These are phyloP conservation scores for Linum tenue DNA, from an alignment of 345 rosid genomes.

Conservation along the genomic window DNA sequence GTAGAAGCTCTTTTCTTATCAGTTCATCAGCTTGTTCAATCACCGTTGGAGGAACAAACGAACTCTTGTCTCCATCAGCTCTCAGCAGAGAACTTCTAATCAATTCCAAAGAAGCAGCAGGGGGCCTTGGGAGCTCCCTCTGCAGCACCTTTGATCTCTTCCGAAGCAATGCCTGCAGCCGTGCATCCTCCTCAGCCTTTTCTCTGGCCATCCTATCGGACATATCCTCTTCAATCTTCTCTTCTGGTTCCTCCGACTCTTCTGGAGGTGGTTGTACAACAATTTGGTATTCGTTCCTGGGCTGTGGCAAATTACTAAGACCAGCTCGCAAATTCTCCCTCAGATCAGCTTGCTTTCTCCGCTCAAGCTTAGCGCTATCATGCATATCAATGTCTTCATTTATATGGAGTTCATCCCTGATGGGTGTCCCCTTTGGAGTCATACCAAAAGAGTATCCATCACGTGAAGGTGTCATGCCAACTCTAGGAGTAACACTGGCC, in stretches of 20 bases:
- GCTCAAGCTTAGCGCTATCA: slow-evolving; percentile 70
- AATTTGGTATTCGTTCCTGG: slow-evolving; percentile 90
- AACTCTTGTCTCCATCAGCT: slow-evolving; percentile 83
- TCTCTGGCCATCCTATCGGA: slow-evolving; percentile 83
- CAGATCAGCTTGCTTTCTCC: slow-evolving; percentile 65
- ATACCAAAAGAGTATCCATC: slow-evolving; percentile 67
- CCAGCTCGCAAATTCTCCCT: slow-evolving; percentile 69
- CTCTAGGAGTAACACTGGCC: slow-evolving; percentile 72
- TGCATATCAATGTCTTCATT: slow-evolving; percentile 84
- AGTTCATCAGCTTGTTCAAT: slow-evolving; percentile 90
- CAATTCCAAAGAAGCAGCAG: slow-evolving; percentile 76
- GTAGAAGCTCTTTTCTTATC: slow-evolving; percentile 68
- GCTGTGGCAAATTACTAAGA: slow-evolving; percentile 77
- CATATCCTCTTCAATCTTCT: slow-evolving; percentile 98
- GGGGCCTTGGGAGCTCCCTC: slow-evolving; percentile 95
- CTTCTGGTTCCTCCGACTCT: slow-evolving; percentile 80
- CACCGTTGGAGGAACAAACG: slow-evolving; percentile 80
- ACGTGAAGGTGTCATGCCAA: slow-evolving; percentile 87
- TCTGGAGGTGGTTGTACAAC: slow-evolving; percentile 72
- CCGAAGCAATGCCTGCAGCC: slow-evolving; percentile 70
- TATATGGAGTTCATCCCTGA: slow-evolving; percentile 92
- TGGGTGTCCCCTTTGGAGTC: slow-evolving; percentile 94
- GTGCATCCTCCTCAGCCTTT: slow-evolving; percentile 91
- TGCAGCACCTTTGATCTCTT: slow-evolving; percentile 97
- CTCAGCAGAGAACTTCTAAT: slow-evolving; percentile 70